Percentiles rank a stretch among this genome's conserved stretches.
phyloP scores from a whole-genome alignment of 441 rosid species.

The Euphorbia schlechtendalii region DNA sequence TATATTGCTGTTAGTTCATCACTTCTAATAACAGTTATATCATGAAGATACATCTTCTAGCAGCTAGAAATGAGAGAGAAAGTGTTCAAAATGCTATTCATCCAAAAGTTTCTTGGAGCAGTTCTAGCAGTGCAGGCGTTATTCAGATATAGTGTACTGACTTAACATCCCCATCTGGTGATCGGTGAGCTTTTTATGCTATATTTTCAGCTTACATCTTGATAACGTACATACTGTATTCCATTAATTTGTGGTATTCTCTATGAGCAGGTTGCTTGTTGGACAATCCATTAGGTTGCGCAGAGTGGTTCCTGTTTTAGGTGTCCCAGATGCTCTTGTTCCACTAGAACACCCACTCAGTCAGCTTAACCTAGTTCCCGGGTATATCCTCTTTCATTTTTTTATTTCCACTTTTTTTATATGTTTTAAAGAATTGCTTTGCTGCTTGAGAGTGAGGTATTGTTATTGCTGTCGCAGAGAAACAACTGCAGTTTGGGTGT shows the following conservation, averaged over 20 bases:
- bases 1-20: constrained; percentile 4
- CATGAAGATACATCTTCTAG: constrained; percentile 76
- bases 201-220: constrained; percentile 1
- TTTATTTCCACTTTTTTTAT: constrained; percentile 13
- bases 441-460: constrained; percentile 22
- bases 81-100: constrained; percentile 87
- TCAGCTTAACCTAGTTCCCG: constrained; percentile 72
- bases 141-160: constrained; percentile 84
- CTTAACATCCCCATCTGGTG: constrained; percentile 72
- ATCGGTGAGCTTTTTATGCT: constrained; percentile 47
- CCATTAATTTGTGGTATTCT: constrained; percentile 21
- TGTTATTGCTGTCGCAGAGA: constrained; percentile 47
- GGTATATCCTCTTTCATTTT: constrained; percentile 52
- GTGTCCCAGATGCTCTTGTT: constrained; percentile 96
- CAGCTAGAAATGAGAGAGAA: constrained; percentile 95
- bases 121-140: constrained; percentile 51
- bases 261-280: constrained; percentile 54
- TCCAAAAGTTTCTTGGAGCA: constrained; percentile 87
- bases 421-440: constrained; percentile 17
- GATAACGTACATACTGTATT: constrained; percentile 21
- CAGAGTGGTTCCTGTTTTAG: constrained; percentile 67
- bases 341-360: constrained; percentile 76
- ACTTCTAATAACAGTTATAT: constrained; percentile 22
- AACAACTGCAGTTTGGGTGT: constrained; percentile 81
- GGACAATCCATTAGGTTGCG: constrained; percentile 70